Evolutionary conservation across 176 grass and related monocot genomes (phyloP), one percentile per base, ranked within the genome.

Genomic region (Ensete ventricosum): DNA sequence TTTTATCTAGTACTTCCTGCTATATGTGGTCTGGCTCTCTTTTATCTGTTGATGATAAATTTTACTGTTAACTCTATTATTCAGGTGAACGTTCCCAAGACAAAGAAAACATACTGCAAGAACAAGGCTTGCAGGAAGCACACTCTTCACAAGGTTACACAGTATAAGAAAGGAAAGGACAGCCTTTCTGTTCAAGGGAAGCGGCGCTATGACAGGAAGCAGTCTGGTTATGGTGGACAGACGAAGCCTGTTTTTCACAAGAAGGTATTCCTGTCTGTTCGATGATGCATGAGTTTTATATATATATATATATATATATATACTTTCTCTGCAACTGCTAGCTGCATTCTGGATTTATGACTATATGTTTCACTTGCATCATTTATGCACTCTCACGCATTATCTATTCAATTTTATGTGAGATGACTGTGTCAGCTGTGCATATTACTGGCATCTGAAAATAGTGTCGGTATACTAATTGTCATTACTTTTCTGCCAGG

Each of bases 171-270:
- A 81, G 94, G 94, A 22, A 97, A 93, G 79, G 90, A 96, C 64
- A 96, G 90, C 55, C 81, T 90, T 20, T 92, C 93, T 76, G 90
- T 83, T 52, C 93, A 96, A 67, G 93, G 93, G 72, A 96, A 96
- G 77, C 90, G 87, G 8, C 93, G 93, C 80, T 96, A 96, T 74
- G 93, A 96, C 80, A 85, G 87, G 27, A 96, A 96, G 77, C 89
- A 96, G 67, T 96, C 92, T 2, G 92, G 92, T 52, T 92, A 96
- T 87, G 89, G 92, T 92, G 92, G 92, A 74, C 87, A 96, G 78
- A 96, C 92, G 21, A 96, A 96, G 83, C 92, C 89, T 1, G 92
- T 96, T 64, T 96, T 92, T 81, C 92, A 96, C 85, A 96, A 96
- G 83, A 96, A 96, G 92, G 92, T 97, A 70, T 29, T 58, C 69